Percentiles rank a stretch among this genome's conserved stretches.
Conservation (phyloP, 1,284 basidiomycete genomes). For the Boletus semigastroideus region DNA sequence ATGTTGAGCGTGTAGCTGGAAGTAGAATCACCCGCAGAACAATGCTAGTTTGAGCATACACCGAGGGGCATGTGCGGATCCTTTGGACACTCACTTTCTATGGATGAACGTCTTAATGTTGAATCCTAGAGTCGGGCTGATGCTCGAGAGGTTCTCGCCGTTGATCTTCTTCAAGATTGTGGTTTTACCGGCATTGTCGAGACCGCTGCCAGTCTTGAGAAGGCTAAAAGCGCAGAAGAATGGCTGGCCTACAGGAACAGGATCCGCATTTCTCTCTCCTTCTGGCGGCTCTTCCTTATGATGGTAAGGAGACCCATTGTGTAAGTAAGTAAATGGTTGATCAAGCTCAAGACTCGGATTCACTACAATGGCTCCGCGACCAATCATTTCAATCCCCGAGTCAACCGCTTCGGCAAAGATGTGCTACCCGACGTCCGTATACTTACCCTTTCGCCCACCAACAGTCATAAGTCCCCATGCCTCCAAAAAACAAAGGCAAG, state of each 20-base stretch:
- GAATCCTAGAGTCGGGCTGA: slow-evolving; percentile 96
- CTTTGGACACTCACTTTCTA: slow-evolving; percentile 63
- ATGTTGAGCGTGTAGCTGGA: slow-evolving; percentile 91
- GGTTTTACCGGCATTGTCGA: slow-evolving; percentile 99
- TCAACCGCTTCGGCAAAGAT: slow-evolving; percentile 21
- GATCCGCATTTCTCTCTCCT: slow-evolving; percentile 94
- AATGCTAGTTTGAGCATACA: slow-evolving; percentile 22
- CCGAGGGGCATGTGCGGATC: slow-evolving; percentile 19
- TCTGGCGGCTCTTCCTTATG: slow-evolving; percentile 93
- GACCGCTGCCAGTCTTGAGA: slow-evolving; percentile 60
- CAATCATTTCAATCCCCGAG: slow-evolving; percentile 18
- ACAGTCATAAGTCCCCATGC: slow-evolving; percentile 47
- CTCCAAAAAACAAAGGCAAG: slow-evolving; percentile 88
- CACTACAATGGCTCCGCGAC: slow-evolving; percentile 19
- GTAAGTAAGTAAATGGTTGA: neutral
- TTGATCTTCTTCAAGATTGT: slow-evolving; percentile 96
- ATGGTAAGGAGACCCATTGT: slow-evolving; percentile 92
- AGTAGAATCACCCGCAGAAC: slow-evolving; percentile 24
- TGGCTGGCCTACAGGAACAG: slow-evolving; percentile 78
- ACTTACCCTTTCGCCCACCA: neutral
- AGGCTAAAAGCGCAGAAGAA: slow-evolving; percentile 9
- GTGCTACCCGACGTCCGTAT: neutral
- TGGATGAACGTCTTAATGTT: slow-evolving; percentile 97
- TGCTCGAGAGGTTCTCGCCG: slow-evolving; percentile 82
- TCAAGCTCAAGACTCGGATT: too few species aligned